A percentile compares a stretch with the other conserved stretches of the same genome.
These are phyloP conservation scores for Cercospora janseana DNA, from an alignment of 2,329 filamentous ascomycete genomes.

Conservation along the genomic window DNA sequence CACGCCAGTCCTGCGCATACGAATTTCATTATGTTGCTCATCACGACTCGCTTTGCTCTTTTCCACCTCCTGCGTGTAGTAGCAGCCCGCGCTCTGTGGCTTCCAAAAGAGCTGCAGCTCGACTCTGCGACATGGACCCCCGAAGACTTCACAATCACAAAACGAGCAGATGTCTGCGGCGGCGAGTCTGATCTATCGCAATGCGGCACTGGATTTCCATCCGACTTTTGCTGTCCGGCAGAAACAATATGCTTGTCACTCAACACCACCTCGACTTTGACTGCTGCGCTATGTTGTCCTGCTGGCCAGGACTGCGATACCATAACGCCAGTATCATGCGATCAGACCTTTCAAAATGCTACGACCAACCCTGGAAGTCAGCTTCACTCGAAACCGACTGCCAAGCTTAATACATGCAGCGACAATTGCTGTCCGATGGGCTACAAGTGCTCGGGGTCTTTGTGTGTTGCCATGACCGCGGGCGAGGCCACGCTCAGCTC, in stretches of 20 bases:
- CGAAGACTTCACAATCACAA: slow-evolving; percentile 26
- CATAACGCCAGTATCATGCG: slow-evolving; percentile 65
- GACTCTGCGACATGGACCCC: slow-evolving; percentile 20
- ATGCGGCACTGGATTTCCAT: slow-evolving; percentile 58
- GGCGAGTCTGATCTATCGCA: slow-evolving; percentile 48
- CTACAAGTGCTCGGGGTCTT: slow-evolving; percentile 61
- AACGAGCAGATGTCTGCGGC: slow-evolving; percentile 46
- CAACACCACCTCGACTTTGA: slow-evolving; percentile 60
- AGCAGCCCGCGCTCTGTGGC: slow-evolving; percentile 28
- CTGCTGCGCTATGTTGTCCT: slow-evolving; percentile 71
- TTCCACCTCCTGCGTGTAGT: slow-evolving; percentile 23
- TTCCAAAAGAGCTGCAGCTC: slow-evolving; percentile 25
- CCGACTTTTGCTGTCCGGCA: slow-evolving; percentile 64
- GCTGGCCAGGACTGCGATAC: slow-evolving; percentile 55
- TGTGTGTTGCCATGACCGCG: slow-evolving; percentile 51
- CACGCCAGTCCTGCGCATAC: slow-evolving; percentile 19
- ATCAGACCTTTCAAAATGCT: slow-evolving; percentile 61
- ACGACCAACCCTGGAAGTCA: slow-evolving; percentile 55
- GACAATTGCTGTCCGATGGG: slow-evolving; percentile 68
- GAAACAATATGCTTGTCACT: slow-evolving; percentile 58
- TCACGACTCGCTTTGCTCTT: slow-evolving; percentile 33
- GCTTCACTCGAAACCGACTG: slow-evolving; percentile 64
- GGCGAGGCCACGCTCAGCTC: slow-evolving; percentile 17
- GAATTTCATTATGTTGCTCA: slow-evolving; percentile 18
- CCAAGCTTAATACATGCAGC: slow-evolving; percentile 59